Percentiles rank a stretch among this genome's conserved stretches.
Evolutionary conservation across 495 filamentous ascomycete genomes (phyloP).

Genomic region (Acidiella bohemica): DNA sequence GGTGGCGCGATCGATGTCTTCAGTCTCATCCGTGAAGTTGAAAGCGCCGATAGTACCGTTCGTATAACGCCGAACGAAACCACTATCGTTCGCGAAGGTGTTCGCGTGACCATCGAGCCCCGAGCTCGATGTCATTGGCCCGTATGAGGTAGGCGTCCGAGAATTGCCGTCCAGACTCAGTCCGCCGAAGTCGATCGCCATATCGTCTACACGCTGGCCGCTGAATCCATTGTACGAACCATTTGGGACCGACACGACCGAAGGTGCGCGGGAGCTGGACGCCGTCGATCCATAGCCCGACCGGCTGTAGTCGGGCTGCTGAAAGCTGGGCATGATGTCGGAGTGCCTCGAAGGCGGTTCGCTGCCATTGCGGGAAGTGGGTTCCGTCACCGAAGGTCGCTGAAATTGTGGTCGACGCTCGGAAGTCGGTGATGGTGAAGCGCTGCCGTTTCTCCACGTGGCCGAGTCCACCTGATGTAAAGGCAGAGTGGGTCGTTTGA

Average conservation of each 20-base stretch:
- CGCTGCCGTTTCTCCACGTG: background rate
- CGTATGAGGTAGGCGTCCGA: constrained; percentile 5
- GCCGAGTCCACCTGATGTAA: constrained; percentile 2
- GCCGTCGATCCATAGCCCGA: constrained; percentile 2
- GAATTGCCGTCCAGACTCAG: constrained; percentile 4
- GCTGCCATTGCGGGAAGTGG: constrained; percentile 29
- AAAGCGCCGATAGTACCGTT: background rate
- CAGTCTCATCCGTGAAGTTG: constrained; percentile 1
- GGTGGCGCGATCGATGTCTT: constrained; percentile 2
- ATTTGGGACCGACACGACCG: constrained; percentile 11
- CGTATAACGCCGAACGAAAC: background rate
- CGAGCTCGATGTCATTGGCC: background rate
- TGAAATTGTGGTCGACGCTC: constrained; percentile 14
- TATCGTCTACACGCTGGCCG: background rate
- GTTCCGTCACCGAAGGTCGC: constrained; percentile 25
- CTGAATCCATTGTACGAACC: background rate
- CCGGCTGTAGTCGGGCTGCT: constrained; percentile 1
- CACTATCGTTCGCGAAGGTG: background rate
- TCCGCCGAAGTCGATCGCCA: constrained; percentile 3
- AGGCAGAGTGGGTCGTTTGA: constrained; percentile 8
- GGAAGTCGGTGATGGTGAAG: constrained; percentile 24
- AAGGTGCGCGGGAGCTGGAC: constrained; percentile 10
- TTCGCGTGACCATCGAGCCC: background rate
- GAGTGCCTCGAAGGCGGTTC: constrained; percentile 31
- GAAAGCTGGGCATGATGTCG: constrained; percentile 13